These are phyloP conservation scores for Fusarium mexicanum DNA, from an alignment of 2,329 filamentous ascomycete species.

Conservation along the genomic window DNA sequence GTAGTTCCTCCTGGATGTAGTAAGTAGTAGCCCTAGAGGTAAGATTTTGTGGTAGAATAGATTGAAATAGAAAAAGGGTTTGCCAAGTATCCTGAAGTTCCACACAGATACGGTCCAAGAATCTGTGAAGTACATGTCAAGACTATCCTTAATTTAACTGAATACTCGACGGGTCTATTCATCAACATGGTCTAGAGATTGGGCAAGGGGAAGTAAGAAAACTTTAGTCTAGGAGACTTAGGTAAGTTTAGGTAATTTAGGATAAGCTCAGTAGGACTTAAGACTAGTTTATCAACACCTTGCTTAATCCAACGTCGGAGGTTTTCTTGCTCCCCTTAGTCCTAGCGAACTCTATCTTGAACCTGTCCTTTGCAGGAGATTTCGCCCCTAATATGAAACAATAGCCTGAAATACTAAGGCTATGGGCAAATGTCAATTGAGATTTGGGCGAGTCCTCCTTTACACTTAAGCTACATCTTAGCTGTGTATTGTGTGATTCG, in stretches of 20 bases:
- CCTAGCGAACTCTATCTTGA: neutral
- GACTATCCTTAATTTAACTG: neutral
- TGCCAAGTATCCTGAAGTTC: neutral
- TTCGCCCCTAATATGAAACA: neutral
- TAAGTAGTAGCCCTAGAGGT: neutral
- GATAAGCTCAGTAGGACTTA: neutral
- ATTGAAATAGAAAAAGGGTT: neutral
- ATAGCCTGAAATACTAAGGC: neutral
- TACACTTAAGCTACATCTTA: no score
- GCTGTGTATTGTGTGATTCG: neutral
- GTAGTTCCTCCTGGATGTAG: no score
- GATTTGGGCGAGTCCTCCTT: neutral
- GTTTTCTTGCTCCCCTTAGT: neutral
- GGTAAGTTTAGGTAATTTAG: neutral
- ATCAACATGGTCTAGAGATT: neutral
- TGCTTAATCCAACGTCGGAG: neutral
- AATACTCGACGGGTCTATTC: neutral
- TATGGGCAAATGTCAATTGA: neutral
- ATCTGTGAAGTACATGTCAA: neutral
- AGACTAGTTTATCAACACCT: neutral
- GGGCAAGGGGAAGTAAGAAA: neutral
- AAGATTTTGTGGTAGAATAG: neutral
- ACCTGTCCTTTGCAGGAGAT: neutral
- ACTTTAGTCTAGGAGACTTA: neutral
- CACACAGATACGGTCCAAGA: accelerated